Evolutionary conservation across 2,329 filamentous ascomycete genomes (phyloP), one percentile per base, ranked within the genome.

Genomic region (Byssothecium circinans): DNA sequence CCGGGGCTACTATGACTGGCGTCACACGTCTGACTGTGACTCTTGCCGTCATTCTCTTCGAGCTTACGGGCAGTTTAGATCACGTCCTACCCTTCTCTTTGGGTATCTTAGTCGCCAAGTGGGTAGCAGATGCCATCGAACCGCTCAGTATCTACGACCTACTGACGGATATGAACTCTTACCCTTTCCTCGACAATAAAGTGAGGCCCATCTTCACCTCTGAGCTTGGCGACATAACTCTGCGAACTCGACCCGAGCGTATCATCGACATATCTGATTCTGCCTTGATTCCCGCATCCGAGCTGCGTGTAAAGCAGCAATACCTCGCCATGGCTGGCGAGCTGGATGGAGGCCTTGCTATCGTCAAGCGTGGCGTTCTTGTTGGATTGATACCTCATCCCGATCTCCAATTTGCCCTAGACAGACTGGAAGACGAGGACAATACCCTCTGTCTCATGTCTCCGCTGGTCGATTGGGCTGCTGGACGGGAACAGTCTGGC

Each of bases 101-200:
- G 8, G 87, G 89, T 0, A 90, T 99, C 27, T 78, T 97, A 3
- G 91, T 95, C 22, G 86, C 92, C n/a, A 99, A 99, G 74, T 99
- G 94, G 94, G 96, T 91, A 0, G 91, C 94, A 0, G 94, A 97
- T 72, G 91, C 91, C 3, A 83, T 99, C 42, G 94, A 99, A 70
- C 94, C 92, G 14, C 80, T 90, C 43, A 96, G 90, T 69, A 96
- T 99, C 53, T 97, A 96, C 68, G 94, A 97, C 66, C 81, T 97
- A 10, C 78, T 97, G 15, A 97, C 91, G 0, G 91, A 94, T 67
- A 92, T 99, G 87, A 97, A 99, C 71, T 88, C 89, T 2, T 99
- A 97, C 57, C 94, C 94, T 0, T 96, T 95, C 75, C 81, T 99
- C n/a, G 91, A 96, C 72, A 95, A 95, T 74, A 97, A 96, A 70